phyloP scores from a whole-genome alignment of 306 rosid species.

The Cucumis melo region DNA sequence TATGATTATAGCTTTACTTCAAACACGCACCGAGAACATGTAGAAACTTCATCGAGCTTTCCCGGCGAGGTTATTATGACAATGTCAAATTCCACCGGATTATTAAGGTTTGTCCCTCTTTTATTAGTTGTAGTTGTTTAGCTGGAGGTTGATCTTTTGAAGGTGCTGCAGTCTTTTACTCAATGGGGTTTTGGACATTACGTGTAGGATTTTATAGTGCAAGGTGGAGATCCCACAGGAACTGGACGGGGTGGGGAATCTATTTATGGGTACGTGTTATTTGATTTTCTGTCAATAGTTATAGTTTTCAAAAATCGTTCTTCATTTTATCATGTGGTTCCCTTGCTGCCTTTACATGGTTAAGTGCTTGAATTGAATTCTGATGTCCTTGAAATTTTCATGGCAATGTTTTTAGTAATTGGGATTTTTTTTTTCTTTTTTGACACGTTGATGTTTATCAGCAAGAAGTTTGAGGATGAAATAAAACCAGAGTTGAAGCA shows the following conservation, averaged over 20 bases:
- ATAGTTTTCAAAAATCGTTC: neutral
- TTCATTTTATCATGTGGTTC: neutral
- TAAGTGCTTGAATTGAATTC: neutral
- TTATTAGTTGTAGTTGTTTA: neutral
- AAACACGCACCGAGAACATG: constrained; percentile 94
- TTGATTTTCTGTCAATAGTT: neutral
- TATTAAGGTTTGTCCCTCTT: constrained; percentile 52
- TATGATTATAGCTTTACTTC: constrained; percentile 50
- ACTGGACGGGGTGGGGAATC: constrained; percentile 99
- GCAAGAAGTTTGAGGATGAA: constrained; percentile 87
- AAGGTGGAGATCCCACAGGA: constrained; percentile 99
- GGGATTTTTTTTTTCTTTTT: neutral
- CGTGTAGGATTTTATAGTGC: constrained; percentile 87
- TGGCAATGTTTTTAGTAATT: neutral
- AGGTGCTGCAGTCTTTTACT: neutral
- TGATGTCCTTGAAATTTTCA: neutral
- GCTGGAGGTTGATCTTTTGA: neutral
- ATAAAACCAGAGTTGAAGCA: constrained; percentile 83
- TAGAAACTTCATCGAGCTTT: constrained; percentile 88
- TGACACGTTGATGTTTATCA: constrained; percentile 10
- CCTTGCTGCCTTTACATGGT: neutral
- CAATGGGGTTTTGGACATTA: constrained; percentile 6
- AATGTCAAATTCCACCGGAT: constrained; percentile 92
- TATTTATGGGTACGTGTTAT: constrained; percentile 64
- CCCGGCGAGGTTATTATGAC: constrained; percentile 85